Evolutionary conservation across 257 asterid species (phyloP), one percentile per base, ranked within the genome.

Genomic region (Ilex asprella): DNA sequence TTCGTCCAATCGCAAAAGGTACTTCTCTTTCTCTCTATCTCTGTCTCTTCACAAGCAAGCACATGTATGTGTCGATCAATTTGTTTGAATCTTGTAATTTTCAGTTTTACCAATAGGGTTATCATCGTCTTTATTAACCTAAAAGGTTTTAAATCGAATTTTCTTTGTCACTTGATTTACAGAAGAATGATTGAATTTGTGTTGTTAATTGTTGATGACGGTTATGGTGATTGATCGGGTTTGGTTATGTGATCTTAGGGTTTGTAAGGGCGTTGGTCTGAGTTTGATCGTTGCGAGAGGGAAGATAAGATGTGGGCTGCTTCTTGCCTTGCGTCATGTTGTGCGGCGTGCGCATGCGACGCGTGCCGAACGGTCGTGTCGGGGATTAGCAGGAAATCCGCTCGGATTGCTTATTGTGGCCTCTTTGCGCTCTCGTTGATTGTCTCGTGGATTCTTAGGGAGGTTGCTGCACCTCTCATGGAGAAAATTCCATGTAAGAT

Each of bases 361-460:
- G 95, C 92, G 31, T 88, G 95, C 79, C 83, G 80, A 56, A 61
- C 89, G 57, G 92, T 81, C 15, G 95, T 83, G 75, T 88, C 96
- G 8, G 92, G 92, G 59, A 86, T 88, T 70, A 82, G 95, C 70
- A 74, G 96, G 59, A 84, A 88, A 43, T 88, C 96, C 16, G 96
- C 96, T 44, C 91, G 96, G 66, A 86, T 88, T 29, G 96, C 95
- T 0, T 88, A 88, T 66, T 88, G 96, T 47, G 96, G 96, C 30
- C 95, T 88, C 56, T 88, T 88, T 10, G 95, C 81, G 16, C 82
- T 88, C 58, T 86, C 96, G 1, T 80, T 88, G 65, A 59, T 88
- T 15, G 96, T 88, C 41, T 81, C 96, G 3, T 88, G 96, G 96
- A 83, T 88, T 70, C 88, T 88, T 59, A 75, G 96, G n/a, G 92